A percentile compares a stretch with the other conserved stretches of the same genome.
These are phyloP conservation scores for Colletotrichum horii DNA, from an alignment of 2,329 filamentous ascomycete species.

Conservation along the genomic window DNA sequence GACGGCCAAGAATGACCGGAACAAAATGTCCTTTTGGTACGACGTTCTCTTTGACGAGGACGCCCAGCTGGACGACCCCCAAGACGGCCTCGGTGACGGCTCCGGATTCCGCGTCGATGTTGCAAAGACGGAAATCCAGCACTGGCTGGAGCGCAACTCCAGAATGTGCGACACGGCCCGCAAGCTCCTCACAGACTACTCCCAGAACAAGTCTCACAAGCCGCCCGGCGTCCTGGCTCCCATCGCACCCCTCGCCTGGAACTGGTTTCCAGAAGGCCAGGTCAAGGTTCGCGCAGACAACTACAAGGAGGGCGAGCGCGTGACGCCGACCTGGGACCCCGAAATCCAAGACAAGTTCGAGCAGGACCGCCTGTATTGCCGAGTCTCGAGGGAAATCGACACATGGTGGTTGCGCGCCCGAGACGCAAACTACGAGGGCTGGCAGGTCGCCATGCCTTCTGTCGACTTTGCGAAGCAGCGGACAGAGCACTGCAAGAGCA, in stretches of 20 bases:
- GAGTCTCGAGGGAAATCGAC: conserved; percentile 69
- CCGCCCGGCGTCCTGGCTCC: conserved; percentile 55
- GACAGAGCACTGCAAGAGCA: conserved; percentile 63
- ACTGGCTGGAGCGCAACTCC: conserved; percentile 68
- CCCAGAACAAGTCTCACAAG: conserved; percentile 51
- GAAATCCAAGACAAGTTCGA: conserved; percentile 62
- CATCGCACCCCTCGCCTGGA: conserved; percentile 58
- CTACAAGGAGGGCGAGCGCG: conserved; percentile 39
- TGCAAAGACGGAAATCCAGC: conserved; percentile 64
- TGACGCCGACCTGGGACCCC: conserved; percentile 54
- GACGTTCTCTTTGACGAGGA: conserved; percentile 69
- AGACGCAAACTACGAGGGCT: conserved; percentile 65
- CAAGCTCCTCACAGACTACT: conserved; percentile 60
- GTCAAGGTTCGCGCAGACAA: conserved; percentile 41
- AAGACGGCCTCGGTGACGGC: conserved; percentile 57
- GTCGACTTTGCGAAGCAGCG: conserved; percentile 64
- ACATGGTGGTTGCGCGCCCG: conserved; percentile 68
- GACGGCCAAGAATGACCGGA: conserved; percentile 71
- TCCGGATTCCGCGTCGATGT: conserved; percentile 59
- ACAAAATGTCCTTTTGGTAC: conserved; percentile 74
- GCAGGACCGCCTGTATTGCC: conserved; percentile 63
- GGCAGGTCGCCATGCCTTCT: conserved; percentile 63
- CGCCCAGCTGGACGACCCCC: conserved; percentile 48
- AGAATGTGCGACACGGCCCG: conserved; percentile 62
- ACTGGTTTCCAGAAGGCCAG: conserved; percentile 53